phyloP scores from a whole-genome alignment of 208 protist genomes.

The Crithidia bombi region DNA sequence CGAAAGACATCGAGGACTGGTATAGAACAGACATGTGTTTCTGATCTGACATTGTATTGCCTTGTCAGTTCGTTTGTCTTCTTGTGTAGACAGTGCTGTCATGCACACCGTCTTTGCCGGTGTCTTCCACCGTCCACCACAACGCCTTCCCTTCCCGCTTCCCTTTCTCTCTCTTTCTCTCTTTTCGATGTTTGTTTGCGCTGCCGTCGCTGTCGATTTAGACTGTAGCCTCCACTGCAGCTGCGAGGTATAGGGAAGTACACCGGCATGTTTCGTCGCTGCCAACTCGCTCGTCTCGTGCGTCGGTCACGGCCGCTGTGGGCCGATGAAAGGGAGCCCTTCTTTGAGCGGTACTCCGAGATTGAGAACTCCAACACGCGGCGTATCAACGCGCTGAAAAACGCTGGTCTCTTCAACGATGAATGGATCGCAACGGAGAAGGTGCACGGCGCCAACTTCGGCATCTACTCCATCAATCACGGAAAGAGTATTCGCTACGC shows the following conservation, averaged over 20 bases:
- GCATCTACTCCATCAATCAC: constrained; percentile 76
- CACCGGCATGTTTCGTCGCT: constrained; percentile 30
- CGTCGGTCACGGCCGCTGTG: constrained; percentile 32
- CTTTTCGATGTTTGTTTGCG: no score
- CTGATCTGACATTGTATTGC: neutral
- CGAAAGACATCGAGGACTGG: no score
- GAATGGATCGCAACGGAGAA: constrained; percentile 92
- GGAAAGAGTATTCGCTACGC: constrained; percentile 67
- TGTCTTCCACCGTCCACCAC: no score
- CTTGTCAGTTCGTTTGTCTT: neutral
- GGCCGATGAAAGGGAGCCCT: constrained; percentile 26
- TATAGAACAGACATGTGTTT: no score
- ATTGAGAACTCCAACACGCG: constrained; percentile 82
- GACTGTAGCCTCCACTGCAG: neutral
- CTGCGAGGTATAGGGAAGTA: neutral
- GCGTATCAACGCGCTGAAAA: constrained; percentile 62
- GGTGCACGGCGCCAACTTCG: constrained; percentile 91
- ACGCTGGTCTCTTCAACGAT: constrained; percentile 60
- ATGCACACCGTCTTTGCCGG: no score
- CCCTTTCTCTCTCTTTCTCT: no score
- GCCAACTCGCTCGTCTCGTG: constrained; percentile 13
- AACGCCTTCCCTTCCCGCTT: no score
- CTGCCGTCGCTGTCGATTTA: no score
- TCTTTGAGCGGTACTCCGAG: constrained; percentile 86
- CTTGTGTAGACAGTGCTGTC: no score